Percentiles rank a stretch among this genome's conserved stretches.
Evolutionary conservation across 805 yeast genomes (phyloP).

Genomic region (Monosporozyma aerobia): DNA sequence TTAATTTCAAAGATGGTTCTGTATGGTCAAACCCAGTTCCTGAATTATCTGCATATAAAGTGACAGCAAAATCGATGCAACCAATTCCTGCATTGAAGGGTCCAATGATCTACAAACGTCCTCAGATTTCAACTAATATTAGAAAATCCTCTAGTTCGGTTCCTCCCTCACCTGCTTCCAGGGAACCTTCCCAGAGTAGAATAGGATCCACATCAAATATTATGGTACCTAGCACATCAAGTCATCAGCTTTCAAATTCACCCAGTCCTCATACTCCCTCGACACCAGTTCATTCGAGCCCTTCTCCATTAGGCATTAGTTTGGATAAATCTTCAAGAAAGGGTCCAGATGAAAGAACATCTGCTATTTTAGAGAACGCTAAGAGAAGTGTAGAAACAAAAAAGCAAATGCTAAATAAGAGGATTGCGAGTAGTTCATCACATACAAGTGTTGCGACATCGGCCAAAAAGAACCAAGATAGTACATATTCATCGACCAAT

Average conservation of each 20-base stretch:
- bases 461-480: background rate
- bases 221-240: background rate
- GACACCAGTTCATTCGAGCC: background rate
- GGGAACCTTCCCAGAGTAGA: background rate
- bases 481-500: background rate
- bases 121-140: slow-evolving; percentile 1
- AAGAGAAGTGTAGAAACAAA: slow-evolving; percentile 17
- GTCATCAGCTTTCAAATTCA: background rate
- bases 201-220: background rate
- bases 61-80: slow-evolving; percentile 71
- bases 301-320: background rate
- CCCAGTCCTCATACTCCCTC: background rate
- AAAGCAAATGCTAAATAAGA: slow-evolving; percentile 10
- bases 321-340: slow-evolving; percentile 8
- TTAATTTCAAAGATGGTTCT: slow-evolving; percentile 46
- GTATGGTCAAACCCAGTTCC: slow-evolving; percentile 59
- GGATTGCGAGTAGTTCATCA: slow-evolving; percentile 5
- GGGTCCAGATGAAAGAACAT: slow-evolving; percentile 24
- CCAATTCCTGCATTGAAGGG: slow-evolving; percentile 48
- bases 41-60: slow-evolving; percentile 58
- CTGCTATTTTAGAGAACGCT: slow-evolving; percentile 26
- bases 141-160: background rate
- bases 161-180: background rate
- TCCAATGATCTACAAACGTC: slow-evolving; percentile 3
- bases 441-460: background rate